phyloP scores from a whole-genome alignment of 202 grass and related monocot species.

The Cymbopogon flexuosus region DNA sequence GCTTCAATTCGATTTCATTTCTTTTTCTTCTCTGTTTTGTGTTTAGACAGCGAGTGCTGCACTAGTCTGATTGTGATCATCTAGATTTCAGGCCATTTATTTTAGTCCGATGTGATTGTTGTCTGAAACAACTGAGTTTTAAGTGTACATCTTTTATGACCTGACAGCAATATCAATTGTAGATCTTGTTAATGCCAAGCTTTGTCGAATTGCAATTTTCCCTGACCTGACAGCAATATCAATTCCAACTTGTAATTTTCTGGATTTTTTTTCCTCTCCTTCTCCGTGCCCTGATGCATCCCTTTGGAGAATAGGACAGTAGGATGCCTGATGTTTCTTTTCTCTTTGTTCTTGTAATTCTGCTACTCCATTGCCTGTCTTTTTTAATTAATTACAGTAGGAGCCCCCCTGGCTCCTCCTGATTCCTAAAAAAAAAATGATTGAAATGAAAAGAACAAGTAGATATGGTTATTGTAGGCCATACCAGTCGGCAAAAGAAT shows the following conservation, averaged over 20 bases:
- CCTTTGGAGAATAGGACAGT: too few relatives aligned
- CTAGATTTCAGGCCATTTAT: background rate
- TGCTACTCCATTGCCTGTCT: too few relatives aligned
- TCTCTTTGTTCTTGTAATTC: too few relatives aligned
- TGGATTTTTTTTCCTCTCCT: too few relatives aligned
- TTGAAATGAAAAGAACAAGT: background rate
- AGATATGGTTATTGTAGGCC: background rate
- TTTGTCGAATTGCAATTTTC: background rate
- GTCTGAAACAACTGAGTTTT: background rate
- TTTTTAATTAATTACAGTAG: too few relatives aligned
- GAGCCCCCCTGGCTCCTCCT: too few relatives aligned
- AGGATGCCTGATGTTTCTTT: too few relatives aligned
- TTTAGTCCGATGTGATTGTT: background rate
- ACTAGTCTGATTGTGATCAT: background rate
- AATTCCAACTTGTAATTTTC: too few relatives aligned
- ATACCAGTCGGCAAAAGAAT: background rate
- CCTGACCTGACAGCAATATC: background rate
- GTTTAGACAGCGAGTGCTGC: background rate
- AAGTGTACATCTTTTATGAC: background rate
- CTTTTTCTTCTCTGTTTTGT: background rate
- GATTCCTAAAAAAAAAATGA: too few relatives aligned
- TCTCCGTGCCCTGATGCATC: too few relatives aligned
- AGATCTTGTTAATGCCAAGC: background rate
- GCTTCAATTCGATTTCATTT: conserved; percentile 6
- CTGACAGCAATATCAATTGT: background rate